Evolutionary conservation across 768 basidiomycete species (phyloP), one percentile per base, ranked within the genome.

Genomic region (Hygrocybe coccinea): DNA sequence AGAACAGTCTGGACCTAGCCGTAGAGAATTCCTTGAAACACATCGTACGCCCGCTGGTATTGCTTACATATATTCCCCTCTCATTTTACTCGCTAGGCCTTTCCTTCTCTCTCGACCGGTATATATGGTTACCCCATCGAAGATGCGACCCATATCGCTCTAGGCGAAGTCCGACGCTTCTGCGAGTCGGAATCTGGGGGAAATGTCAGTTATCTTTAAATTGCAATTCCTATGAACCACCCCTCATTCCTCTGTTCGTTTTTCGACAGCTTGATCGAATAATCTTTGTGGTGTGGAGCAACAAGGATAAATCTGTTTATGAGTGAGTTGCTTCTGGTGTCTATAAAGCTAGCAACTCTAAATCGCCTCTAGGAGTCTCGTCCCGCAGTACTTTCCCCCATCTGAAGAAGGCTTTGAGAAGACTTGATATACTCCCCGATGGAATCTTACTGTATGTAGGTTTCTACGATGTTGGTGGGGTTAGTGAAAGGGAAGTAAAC

Each of bases 91-190:
- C 19, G 34, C 24, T 48, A 91, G 91, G 89, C 89, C 3, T 91
- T 92, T 60, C 86, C 86, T 5, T 85, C 82, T 5, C 82, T 93
- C 50, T 91, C 90, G 3, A 91, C 89, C 0, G 91, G 80, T 0
- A 73, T 89, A 14, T 93, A 89, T 58, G 79, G 85, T 2, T 92
- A 91, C 68, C 91, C 90, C 1, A 82, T 89, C 44, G 69, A 71
- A 43, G 83, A 82, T 59, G 91, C 90, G 0, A 85, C 91, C 0
- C 79, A 79, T 29, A 76, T 92, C 51, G 89, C 90, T 2, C 67
- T 91, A 52, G 70, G 77, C 24, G 74, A 77, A 24, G 80, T 78
- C 12, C 76, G 88, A 49, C 67, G 75, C 33, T 83, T 83, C 52
- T 65, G 83, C 38, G 85, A 89, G 21, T 74, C 78, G 3, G 74